A percentile compares a stretch with the other conserved stretches of the same genome.
Conservation (phyloP, 2,329 filamentous ascomycete genomes). For the Scortechinia acanthostroma region DNA sequence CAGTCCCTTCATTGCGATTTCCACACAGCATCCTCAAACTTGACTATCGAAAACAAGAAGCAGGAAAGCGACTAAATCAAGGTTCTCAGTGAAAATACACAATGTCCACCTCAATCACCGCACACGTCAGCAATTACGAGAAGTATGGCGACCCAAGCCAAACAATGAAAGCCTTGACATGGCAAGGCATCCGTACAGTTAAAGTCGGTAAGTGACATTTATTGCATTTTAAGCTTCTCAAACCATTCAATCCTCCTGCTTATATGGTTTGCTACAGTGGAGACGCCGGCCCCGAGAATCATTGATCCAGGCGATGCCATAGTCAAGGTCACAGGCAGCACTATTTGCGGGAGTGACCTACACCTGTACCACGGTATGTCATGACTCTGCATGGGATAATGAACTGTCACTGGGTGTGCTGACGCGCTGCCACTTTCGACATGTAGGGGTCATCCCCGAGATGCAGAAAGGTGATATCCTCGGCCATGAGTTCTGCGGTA, state of each 20-base stretch:
- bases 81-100: too few species aligned
- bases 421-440: neutral
- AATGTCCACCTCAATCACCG: too few species aligned
- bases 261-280: slow-evolving; percentile 26
- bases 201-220: slow-evolving; percentile 40
- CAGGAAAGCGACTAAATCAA: too few species aligned
- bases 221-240: neutral
- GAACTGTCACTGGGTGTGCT: neutral
- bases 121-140: too few species aligned
- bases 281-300: slow-evolving; percentile 65
- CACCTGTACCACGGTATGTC: slow-evolving; percentile 21
- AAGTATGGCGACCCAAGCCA: too few species aligned
- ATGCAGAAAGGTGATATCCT: slow-evolving; percentile 42
- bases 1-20: too few species aligned
- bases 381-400: slow-evolving; percentile 5
- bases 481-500: slow-evolving; percentile 43
- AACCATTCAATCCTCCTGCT: slow-evolving; percentile 1
- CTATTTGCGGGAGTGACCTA: slow-evolving; percentile 24
- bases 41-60: too few species aligned
- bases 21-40: too few species aligned
- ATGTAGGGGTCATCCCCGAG: slow-evolving; percentile 32
- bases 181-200: slow-evolving; percentile 77
- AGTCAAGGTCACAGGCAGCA: slow-evolving; percentile 56
- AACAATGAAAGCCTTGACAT: slow-evolving; percentile 75
- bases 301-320: slow-evolving; percentile 73